Percentiles rank a stretch among this genome's conserved stretches.
Conservation (phyloP, 1,139 yeast genomes). For the Suhomyces bokatorum region DNA sequence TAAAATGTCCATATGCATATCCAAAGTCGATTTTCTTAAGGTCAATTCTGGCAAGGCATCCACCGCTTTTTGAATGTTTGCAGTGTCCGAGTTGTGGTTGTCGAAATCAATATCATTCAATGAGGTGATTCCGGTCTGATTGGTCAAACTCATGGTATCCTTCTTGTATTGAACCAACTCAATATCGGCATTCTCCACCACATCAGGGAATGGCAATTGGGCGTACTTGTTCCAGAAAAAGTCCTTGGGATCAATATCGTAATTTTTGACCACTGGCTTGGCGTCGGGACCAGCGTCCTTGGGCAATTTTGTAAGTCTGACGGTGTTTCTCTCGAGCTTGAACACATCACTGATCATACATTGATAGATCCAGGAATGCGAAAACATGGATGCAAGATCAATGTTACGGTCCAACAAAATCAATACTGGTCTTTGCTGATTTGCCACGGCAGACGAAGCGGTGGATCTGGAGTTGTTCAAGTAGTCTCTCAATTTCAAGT, state of each 20-base stretch:
- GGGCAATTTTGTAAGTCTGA: slow-evolving; percentile 43
- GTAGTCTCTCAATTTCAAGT: slow-evolving; percentile 78
- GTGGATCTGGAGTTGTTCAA: slow-evolving; percentile 62
- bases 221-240: slow-evolving; percentile 88
- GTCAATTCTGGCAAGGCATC: slow-evolving; percentile 91
- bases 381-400: slow-evolving; percentile 89
- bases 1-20: slow-evolving; percentile 95
- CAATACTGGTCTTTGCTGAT: slow-evolving; percentile 67
- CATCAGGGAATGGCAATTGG: slow-evolving; percentile 93
- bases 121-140: slow-evolving; percentile 70
- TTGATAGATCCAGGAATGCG: slow-evolving; percentile 97
- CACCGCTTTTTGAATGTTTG: slow-evolving; percentile 83
- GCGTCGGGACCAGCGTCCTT: slow-evolving; percentile 28
- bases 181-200: slow-evolving; percentile 89
- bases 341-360: slow-evolving; percentile 95
- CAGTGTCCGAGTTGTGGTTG: slow-evolving; percentile 58
- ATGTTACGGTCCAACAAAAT: slow-evolving; percentile 83
- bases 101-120: slow-evolving; percentile 73
- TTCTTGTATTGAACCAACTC: slow-evolving; percentile 79
- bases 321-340: slow-evolving; percentile 74
- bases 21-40: slow-evolving; percentile 82
- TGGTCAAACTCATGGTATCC: slow-evolving; percentile 85
- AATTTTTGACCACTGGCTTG: slow-evolving; percentile 48
- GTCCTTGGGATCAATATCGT: slow-evolving; percentile 89
- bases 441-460: slow-evolving; percentile 22